Evolutionary conservation across 2,329 filamentous ascomycete genomes (phyloP).

Genomic region (Didymella arachidicola): DNA sequence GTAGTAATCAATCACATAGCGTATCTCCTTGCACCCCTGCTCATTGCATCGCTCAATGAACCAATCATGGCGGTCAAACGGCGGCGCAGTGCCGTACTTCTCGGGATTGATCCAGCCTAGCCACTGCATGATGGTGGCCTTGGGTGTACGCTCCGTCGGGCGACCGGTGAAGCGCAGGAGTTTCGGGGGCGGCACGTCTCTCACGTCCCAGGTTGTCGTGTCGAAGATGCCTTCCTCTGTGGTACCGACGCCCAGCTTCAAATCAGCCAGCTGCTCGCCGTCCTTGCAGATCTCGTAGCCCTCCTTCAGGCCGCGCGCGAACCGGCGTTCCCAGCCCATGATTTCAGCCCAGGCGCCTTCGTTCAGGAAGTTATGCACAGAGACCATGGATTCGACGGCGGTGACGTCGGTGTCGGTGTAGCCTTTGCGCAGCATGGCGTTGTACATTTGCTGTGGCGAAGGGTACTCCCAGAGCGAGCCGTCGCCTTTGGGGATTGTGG

Average conservation of each 20-base stretch:
- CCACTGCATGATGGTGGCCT: constrained; percentile 83
- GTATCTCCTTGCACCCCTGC: constrained; percentile 76
- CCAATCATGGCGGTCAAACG: constrained; percentile 98
- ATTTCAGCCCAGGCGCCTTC: constrained; percentile 98
- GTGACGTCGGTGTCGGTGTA: constrained; percentile 94
- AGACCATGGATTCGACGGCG: constrained; percentile 95
- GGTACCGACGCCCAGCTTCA: constrained; percentile 53
- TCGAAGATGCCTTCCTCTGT: constrained; percentile 43
- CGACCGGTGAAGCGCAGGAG: constrained; percentile 88
- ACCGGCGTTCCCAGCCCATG: constrained; percentile 89
- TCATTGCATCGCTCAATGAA: constrained; percentile 78
- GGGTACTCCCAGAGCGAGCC: constrained; percentile 93
- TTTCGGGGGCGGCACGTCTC: constrained; percentile 65
- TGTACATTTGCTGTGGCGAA: constrained; percentile 99
- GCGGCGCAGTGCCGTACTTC: constrained; percentile 80
- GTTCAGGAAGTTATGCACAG: constrained; percentile 97
- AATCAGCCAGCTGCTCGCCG: constrained; percentile 73
- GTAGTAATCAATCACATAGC: constrained; percentile 98
- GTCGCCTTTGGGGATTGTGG: constrained; percentile 88
- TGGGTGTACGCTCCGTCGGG: constrained; percentile 88
- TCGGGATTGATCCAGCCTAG: constrained; percentile 80
- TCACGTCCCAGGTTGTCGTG: constrained; percentile 46
- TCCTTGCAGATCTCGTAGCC: constrained; percentile 78
- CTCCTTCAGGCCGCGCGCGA: constrained; percentile 73
- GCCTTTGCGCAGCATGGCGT: constrained; percentile 93